Percentiles rank a stretch among this genome's conserved stretches.
phyloP scores from a whole-genome alignment of 1,139 yeast species.

The Scheffersomyces quercinus region DNA sequence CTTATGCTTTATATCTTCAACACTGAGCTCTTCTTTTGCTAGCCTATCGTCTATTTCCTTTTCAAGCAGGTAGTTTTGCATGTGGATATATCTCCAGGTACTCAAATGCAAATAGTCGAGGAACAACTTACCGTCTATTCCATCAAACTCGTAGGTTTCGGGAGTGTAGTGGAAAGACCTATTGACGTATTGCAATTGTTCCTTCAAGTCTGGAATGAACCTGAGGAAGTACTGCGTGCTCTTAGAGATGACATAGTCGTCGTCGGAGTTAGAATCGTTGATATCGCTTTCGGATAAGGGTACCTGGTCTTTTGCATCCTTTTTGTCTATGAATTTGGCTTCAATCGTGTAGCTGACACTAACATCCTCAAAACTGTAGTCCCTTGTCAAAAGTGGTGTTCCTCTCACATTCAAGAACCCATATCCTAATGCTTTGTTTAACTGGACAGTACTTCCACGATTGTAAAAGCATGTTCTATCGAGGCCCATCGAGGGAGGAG shows the following conservation, averaged over 20 bases:
- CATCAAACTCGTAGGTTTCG: slow-evolving; percentile 30
- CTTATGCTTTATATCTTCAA: slow-evolving; percentile 34
- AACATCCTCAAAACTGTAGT: slow-evolving; percentile 42
- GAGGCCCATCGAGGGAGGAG: slow-evolving; percentile 69
- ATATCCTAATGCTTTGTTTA: slow-evolving; percentile 48
- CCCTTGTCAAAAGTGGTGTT: slow-evolving; percentile 44
- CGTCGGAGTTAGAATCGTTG: slow-evolving; percentile 35
- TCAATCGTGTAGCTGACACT: slow-evolving; percentile 47
- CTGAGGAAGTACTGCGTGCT: slow-evolving; percentile 41
- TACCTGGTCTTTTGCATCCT: slow-evolving; percentile 25
- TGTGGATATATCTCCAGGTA: slow-evolving; percentile 39
- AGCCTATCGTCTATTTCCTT: slow-evolving; percentile 37
- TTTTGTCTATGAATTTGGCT: slow-evolving; percentile 44
- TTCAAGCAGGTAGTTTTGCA: slow-evolving; percentile 32
- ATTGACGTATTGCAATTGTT: slow-evolving; percentile 30
- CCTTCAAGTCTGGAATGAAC: slow-evolving; percentile 41
- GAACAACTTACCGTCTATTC: slow-evolving; percentile 39
- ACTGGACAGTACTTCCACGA: slow-evolving; percentile 33
- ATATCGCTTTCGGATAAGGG: slow-evolving; percentile 39
- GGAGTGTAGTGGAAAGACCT: slow-evolving; percentile 23
- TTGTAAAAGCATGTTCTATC: slow-evolving; percentile 45
- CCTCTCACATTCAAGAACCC: slow-evolving; percentile 43
- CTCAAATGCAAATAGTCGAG: slow-evolving; percentile 22
- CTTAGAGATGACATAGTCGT: slow-evolving; percentile 39
- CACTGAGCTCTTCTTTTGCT: slow-evolving; percentile 26